phyloP scores from a whole-genome alignment of 2,329 filamentous ascomycete genomes.

The Aspergillus felis region DNA sequence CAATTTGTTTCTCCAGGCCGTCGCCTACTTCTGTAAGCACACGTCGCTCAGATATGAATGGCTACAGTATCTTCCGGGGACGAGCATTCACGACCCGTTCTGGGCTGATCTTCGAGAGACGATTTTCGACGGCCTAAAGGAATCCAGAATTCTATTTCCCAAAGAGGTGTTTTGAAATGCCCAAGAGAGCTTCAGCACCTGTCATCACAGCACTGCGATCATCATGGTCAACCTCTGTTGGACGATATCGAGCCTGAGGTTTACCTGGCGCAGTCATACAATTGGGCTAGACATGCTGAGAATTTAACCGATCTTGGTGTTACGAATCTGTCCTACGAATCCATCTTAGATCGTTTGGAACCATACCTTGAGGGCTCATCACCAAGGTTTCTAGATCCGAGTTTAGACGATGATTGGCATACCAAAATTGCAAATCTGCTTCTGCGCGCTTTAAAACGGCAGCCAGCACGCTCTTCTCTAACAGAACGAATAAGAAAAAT shows the following conservation, averaged over 20 bases:
- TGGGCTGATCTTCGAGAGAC: constrained; percentile 2
- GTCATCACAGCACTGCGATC: constrained; percentile 1
- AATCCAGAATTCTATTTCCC: neutral
- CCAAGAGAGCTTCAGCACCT: neutral
- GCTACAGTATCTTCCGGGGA: constrained; percentile 1
- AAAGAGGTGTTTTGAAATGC: neutral
- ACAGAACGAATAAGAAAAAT: too few relatives aligned
- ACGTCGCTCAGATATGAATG: neutral
- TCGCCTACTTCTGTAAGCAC: neutral
- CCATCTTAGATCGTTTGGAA: neutral
- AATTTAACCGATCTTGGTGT: constrained; percentile 1
- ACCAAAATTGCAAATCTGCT: neutral
- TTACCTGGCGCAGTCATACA: constrained; percentile 1
- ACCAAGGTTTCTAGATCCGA: neutral
- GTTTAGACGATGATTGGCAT: constrained; percentile 3
- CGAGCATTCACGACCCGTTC: neutral
- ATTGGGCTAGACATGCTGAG: neutral
- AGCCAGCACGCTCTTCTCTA: neutral
- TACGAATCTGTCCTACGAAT: neutral
- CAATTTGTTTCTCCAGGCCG: neutral
- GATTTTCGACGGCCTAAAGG: constrained; percentile 2
- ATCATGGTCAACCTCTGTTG: neutral
- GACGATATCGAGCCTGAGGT: neutral
- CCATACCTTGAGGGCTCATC: neutral
- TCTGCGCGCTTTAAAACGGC: neutral